phyloP scores from a whole-genome alignment of 2,329 filamentous ascomycete genomes.

The Celoporthe dispersa region DNA sequence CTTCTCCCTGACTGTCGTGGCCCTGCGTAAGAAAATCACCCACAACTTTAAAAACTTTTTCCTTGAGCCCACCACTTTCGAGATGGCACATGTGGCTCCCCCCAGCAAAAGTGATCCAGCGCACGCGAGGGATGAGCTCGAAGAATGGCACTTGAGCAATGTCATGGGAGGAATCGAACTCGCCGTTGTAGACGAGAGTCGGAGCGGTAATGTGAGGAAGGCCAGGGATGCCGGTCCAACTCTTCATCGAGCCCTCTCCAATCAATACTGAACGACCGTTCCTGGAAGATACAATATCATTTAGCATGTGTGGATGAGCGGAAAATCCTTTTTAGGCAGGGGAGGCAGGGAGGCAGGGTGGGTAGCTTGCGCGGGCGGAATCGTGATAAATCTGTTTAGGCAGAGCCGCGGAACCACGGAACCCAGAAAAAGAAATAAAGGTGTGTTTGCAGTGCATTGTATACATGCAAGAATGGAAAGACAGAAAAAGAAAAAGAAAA shows the following conservation, averaged over 20 bases:
- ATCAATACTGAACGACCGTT: not conserved
- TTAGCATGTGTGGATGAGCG: not conserved
- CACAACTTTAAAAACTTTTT: constrained; percentile 7
- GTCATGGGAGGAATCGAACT: constrained; percentile 36
- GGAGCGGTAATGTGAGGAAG: constrained; percentile 33
- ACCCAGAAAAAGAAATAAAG: not conserved
- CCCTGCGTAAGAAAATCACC: constrained; percentile 4
- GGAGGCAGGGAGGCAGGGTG: too few relatives aligned
- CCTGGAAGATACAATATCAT: not conserved
- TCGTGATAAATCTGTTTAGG: not conserved
- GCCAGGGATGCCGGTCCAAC: constrained; percentile 31
- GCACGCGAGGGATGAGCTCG: not conserved
- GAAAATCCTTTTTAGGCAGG: not conserved
- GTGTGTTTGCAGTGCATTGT: not conserved
- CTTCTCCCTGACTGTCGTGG: not conserved
- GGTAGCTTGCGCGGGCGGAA: not conserved
- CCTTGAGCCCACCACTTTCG: constrained; percentile 5
- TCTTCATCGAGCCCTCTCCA: not conserved
- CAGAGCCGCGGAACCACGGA: not conserved
- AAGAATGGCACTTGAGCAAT: constrained; percentile 23
- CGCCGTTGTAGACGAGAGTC: constrained; percentile 36
- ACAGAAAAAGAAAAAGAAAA: too few relatives aligned
- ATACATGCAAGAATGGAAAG: not conserved
- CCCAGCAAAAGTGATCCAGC: not conserved
- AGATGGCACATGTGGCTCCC: constrained; percentile 15